phyloP scores from a whole-genome alignment of 148 eudicot species.

The Polygonum aviculare region DNA sequence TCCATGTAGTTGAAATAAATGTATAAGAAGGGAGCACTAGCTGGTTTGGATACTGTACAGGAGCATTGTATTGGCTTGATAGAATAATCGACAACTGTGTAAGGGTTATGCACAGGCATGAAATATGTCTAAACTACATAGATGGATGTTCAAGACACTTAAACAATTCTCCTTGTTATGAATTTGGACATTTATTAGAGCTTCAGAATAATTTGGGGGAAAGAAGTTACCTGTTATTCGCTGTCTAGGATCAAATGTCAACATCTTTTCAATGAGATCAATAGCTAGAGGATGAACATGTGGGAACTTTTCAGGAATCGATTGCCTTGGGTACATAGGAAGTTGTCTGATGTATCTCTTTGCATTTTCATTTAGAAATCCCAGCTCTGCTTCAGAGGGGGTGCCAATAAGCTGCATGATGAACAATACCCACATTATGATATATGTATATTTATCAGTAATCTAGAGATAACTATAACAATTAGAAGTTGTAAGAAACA shows the following conservation, averaged over 20 bases:
- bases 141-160: not conserved
- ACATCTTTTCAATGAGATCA: constrained; percentile 93
- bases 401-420: constrained; percentile 78
- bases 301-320: constrained; percentile 79
- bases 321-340: constrained; percentile 62
- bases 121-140: not conserved
- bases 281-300: constrained; percentile 74
- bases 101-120: not conserved
- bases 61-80: not conserved
- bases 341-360: constrained; percentile 86
- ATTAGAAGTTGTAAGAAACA: not conserved
- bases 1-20: not conserved
- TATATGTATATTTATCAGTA: not conserved
- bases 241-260: constrained; percentile 87
- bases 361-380: constrained; percentile 86
- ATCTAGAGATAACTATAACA: not conserved
- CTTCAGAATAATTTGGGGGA: not conserved
- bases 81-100: not conserved
- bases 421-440: not conserved
- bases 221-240: constrained; percentile 68
- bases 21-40: not conserved
- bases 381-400: constrained; percentile 82
- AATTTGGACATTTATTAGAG: not conserved
- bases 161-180: not conserved
- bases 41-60: not conserved